Conservation (phyloP, 441 rosid genomes). For the Pelargonium citronellum region DNA sequence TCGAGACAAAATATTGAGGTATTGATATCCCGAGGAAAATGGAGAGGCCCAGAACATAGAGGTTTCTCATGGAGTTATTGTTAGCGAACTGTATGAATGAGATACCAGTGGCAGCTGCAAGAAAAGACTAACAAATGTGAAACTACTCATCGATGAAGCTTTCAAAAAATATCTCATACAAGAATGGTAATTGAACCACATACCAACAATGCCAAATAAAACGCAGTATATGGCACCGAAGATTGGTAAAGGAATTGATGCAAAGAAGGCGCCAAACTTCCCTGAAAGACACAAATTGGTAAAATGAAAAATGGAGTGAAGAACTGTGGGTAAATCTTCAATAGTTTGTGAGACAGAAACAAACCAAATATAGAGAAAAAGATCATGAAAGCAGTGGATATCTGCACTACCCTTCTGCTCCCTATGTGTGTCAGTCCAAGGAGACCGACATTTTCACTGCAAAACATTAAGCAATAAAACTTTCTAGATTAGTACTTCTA, state of each 20-base stretch:
- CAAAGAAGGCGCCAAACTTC: slow-evolving; percentile 92
- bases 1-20: slow-evolving; percentile 58
- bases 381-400: slow-evolving; percentile 89
- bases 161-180: neutral
- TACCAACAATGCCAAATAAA: slow-evolving; percentile 81
- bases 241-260: slow-evolving; percentile 85
- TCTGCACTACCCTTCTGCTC: slow-evolving; percentile 89
- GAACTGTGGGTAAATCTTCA: neutral
- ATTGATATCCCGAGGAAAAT: slow-evolving; percentile 80
- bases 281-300: slow-evolving; percentile 38
- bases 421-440: slow-evolving; percentile 85
- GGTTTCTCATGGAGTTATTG: slow-evolving; percentile 77
- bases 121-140: neutral
- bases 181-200: slow-evolving; percentile 25
- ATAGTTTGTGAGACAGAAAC: slow-evolving; percentile 20
- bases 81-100: slow-evolving; percentile 79
- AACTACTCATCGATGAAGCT: neutral
- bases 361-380: slow-evolving; percentile 93
- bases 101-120: slow-evolving; percentile 72
- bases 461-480: slow-evolving; percentile 12
- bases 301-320: neutral
- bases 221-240: slow-evolving; percentile 88
- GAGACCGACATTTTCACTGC: slow-evolving; percentile 96
- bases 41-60: slow-evolving; percentile 70
- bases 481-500: neutral